A percentile compares a stretch with the other conserved stretches of the same genome.
Conservation (phyloP, 2,329 filamentous ascomycete species). For the Hirsutella thompsonii region DNA sequence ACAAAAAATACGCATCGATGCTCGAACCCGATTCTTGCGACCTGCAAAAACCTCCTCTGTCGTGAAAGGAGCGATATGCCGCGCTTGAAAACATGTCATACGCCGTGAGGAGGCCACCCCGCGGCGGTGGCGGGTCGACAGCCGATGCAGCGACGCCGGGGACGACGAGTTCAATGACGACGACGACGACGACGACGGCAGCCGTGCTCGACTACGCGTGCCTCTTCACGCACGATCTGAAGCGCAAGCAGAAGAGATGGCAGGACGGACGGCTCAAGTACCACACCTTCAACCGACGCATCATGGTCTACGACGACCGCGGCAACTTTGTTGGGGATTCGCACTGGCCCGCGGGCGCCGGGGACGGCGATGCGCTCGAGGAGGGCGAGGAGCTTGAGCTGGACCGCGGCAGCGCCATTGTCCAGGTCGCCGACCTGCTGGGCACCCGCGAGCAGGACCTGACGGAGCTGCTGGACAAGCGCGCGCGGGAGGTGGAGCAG, state of each 20-base stretch:
- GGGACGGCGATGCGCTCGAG: constrained; percentile 44
- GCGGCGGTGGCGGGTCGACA: background rate
- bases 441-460: constrained; percentile 67
- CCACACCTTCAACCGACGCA: constrained; percentile 79
- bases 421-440: constrained; percentile 69
- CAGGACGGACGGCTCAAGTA: constrained; percentile 82
- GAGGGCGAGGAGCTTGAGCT: constrained; percentile 75
- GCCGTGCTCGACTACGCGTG: constrained; percentile 72
- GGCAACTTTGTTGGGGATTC: constrained; percentile 75
- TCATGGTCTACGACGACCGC: constrained; percentile 80
- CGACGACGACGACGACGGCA: constrained; percentile 34
- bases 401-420: constrained; percentile 61
- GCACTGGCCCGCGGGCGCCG: constrained; percentile 60
- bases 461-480: constrained; percentile 60
- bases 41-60: no score
- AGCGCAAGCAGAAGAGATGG: constrained; percentile 83
- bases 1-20: no score
- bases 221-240: constrained; percentile 75
- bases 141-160: background rate
- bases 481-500: constrained; percentile 41
- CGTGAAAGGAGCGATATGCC: background rate
- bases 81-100: constrained; percentile 9
- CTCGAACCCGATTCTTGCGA: no score
- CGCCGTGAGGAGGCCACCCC: constrained; percentile 5
- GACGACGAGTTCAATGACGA: no score